Evolutionary conservation across 2,329 filamentous ascomycete species (phyloP), one percentile per base, ranked within the genome.

Genomic region (Mariannaea elegans): DNA sequence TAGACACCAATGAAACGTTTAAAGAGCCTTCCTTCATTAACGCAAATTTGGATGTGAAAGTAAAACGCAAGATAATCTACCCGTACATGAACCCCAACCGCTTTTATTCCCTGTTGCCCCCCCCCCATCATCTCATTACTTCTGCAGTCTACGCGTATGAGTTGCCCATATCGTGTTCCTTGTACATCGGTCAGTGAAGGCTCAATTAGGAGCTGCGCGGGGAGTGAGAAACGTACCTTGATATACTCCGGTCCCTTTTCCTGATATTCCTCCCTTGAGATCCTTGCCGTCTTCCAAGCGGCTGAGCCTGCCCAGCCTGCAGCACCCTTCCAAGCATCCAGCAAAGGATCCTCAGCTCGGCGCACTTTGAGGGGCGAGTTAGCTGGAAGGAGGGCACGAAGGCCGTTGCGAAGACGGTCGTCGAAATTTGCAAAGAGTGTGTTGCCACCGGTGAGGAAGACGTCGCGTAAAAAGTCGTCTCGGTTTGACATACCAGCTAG

Each of bases 171-270:
- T 88, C 85, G 70, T 90, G 87, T 74, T 90, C 87, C 87, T 89
- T 42, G 32, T 8, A 10, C 50, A 50, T 13, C 31, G 16, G 57
- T 71, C 52, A 71, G 65, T 21, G 49, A 50, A 29, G 38, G 18
- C 19, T 2, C 44, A 13, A n/a, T 59, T 23, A 41, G 32, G 8
- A 41, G 16, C 18, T 6, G 18, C 46, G 38, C n/a, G 29, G 48
- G 34, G 31, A 18, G 34, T 21, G 42, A 57, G 38, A 32, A 34
- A 74, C 82, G 63, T 70, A 86, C 93, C 87, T 97, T 97, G 75
- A 98, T 85, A 80, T 98, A 98, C 69, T 98, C 94, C 19, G 88
- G 83, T 1, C 95, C 95, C 82, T 97, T 97, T 81, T 99, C 95
- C 68, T 87, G 76, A 78, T 93, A 99, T 77, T 98, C 95, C 66